Base-by-base conservation (phyloP, 768 basidiomycete genomes). In the Podaxis mareebaensis region DNA sequence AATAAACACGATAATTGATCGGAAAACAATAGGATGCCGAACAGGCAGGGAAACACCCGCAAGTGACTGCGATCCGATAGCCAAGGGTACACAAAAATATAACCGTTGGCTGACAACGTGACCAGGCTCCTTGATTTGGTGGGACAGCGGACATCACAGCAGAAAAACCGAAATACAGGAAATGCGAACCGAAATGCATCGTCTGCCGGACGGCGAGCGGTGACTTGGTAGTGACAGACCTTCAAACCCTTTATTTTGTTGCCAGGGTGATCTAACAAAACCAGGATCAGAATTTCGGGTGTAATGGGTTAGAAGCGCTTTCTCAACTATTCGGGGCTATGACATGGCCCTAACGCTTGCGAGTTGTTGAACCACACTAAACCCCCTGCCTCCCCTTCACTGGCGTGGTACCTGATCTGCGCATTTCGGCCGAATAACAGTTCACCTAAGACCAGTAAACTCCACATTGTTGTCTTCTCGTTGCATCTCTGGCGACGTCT, bases 351-450 rank as follows among this genome's bases (percentile, higher is more conserved):
- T 33, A 10, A 3, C 10, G 33, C 8, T 33, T 0, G 33, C 33
- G 33, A 33, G 33, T 10, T 33, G 8, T 33, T 33, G 33, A 33
- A 33, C 33, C 33, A 33, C 8, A 10, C 33, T 33, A 33, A 33
- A 33, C 1, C 33, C 30, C 33, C 33, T 10, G 33, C 33, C 30
- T 33, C 33, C 33, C 33, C 2, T 33, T 46, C 8, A 22, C 4
- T 17, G 10, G 17, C 38, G 39, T 15, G 22, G 59, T 60, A 28
- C 59, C 59, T 60, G 59, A 60, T 60, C n/a, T 60, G 51, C 59
- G 36, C 33, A 20, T 30, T 52, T 60, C 59, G 59, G 59, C 59
- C 59, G 59, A 60, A 60, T 38, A 52, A 15, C 36, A 28, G 11
- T 33, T 39, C 15, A 39, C 36, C 51, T 52, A 38, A 42, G 59